A percentile compares a stretch with the other conserved stretches of the same genome.
phyloP scores from a whole-genome alignment of 2,329 filamentous ascomycete genomes.

The Helotiales sp. region DNA sequence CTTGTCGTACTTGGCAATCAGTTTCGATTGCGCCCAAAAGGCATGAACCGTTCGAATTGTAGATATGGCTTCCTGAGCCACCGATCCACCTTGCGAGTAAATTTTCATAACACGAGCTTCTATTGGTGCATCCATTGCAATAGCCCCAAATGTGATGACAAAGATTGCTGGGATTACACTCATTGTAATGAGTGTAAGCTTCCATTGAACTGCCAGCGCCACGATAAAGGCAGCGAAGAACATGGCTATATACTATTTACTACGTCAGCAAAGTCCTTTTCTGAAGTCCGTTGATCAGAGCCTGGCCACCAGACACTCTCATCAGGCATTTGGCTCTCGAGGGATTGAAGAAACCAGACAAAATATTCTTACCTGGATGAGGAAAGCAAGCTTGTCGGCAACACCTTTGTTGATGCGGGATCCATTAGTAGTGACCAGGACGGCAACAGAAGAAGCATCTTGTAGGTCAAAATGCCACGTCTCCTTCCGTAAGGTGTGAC shows the following conservation, averaged over 20 bases:
- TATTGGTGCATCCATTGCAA: constrained; percentile 50
- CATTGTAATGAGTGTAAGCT: constrained; percentile 42
- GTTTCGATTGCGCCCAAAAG: constrained; percentile 53
- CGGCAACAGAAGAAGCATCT: constrained; percentile 50
- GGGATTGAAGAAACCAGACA: background rate
- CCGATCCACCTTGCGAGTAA: constrained; percentile 49
- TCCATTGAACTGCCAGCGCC: constrained; percentile 47
- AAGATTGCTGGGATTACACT: constrained; percentile 19
- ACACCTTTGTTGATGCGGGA: constrained; percentile 55
- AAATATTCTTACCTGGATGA: constrained; percentile 41
- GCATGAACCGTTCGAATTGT: constrained; percentile 56
- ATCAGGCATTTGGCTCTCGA: no score
- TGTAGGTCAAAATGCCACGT: constrained; percentile 59
- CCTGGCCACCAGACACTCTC: no score
- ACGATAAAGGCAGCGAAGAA: constrained; percentile 46
- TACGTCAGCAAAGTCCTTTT: background rate
- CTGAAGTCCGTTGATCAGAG: no score
- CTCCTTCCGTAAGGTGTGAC: constrained; percentile 52
- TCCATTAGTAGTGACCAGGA: constrained; percentile 29
- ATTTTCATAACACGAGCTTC: constrained; percentile 52
- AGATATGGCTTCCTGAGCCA: constrained; percentile 56
- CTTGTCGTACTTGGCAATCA: constrained; percentile 49
- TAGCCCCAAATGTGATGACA: constrained; percentile 52
- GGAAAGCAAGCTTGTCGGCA: constrained; percentile 51
- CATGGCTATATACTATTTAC: constrained; percentile 44